A percentile compares a stretch with the other conserved stretches of the same genome.
Conservation (phyloP, 768 basidiomycete species). For the Neoboletus subvelutipes region DNA sequence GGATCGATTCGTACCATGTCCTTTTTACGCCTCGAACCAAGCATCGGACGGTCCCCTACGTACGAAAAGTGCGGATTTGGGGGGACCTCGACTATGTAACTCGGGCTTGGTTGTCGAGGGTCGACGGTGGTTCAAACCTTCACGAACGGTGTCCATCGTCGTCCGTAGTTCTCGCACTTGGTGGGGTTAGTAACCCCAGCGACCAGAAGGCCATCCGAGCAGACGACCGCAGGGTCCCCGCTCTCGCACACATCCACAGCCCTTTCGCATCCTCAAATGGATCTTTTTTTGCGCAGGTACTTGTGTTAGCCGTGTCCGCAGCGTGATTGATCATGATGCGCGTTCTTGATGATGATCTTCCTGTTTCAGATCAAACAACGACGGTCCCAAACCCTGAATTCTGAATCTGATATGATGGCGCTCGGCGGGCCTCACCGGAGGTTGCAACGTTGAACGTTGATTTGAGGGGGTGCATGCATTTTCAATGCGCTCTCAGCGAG, state of each 20-base stretch:
- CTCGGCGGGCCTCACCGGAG: background rate
- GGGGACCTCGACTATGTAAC: background rate
- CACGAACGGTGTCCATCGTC: background rate
- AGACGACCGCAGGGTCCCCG: background rate
- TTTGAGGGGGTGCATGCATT: no score
- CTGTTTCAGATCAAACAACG: background rate
- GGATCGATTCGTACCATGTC: constrained; percentile 6
- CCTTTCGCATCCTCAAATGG: background rate
- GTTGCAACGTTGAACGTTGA: no score
- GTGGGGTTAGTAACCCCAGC: background rate
- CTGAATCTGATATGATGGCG: background rate
- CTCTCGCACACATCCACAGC: background rate
- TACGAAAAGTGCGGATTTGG: background rate
- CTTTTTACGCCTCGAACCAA: background rate
- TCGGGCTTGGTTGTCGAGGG: background rate
- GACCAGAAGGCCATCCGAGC: background rate
- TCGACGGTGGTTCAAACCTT: background rate
- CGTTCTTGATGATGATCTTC: background rate
- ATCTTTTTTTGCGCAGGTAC: background rate
- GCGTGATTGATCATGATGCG: background rate
- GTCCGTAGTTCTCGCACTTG: constrained; percentile 1
- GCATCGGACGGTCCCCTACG: background rate
- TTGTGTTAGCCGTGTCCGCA: background rate
- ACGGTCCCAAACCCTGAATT: background rate
- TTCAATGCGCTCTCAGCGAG: background rate